Base-by-base conservation (phyloP, 1,284 basidiomycete genomes). In the Leucoagaricus sp. region DNA sequence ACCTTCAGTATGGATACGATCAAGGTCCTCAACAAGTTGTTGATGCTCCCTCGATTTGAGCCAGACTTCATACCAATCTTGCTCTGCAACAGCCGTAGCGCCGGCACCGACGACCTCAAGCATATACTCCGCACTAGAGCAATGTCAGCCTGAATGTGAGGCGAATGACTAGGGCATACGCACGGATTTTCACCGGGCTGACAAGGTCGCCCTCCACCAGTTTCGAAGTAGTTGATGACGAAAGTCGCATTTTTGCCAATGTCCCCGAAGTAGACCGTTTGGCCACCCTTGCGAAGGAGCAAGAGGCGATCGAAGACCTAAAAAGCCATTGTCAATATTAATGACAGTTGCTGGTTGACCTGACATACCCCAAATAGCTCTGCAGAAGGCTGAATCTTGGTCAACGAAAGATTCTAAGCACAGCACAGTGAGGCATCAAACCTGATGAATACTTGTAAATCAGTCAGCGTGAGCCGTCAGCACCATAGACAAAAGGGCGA, bases 241-340 rank as follows among this genome's bases (percentile, higher is more conserved):
- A 75, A 80, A 28, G 69, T 71, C 1, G 83, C 77, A 60, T 84
- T 79, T 19, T 73, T 60, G 3, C 91, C 91, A 15, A 92, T 71
- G 55, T 92, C 84, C 21, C 90, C 91, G 63, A 91, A 92, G 68
- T 89, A 92, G 1, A 89, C 86, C 0, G 83, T 91, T 70, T 89
- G 78, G 1, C 89, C 89, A n/a, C 88, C 89, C 62, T 81, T 82
- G n/a, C 76, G 75, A 7, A 89, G 73, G 1, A 87, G 72, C 13
- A 86, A 69, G 12, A 86, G 67, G 25, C 80, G 68, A 64, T 88
- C 86, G 66, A 94, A 94, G 15, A 83, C 80, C 69, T 85, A 74
- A 19, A 57, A 36, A 33, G 44, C 10, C 15, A 13, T 31, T 3
- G n/a, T 28, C n/a, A n/a, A 8, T 4, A 21, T 17, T 49, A 55